phyloP scores from a whole-genome alignment of 1,139 yeast species.

The Candida glucosophila region DNA sequence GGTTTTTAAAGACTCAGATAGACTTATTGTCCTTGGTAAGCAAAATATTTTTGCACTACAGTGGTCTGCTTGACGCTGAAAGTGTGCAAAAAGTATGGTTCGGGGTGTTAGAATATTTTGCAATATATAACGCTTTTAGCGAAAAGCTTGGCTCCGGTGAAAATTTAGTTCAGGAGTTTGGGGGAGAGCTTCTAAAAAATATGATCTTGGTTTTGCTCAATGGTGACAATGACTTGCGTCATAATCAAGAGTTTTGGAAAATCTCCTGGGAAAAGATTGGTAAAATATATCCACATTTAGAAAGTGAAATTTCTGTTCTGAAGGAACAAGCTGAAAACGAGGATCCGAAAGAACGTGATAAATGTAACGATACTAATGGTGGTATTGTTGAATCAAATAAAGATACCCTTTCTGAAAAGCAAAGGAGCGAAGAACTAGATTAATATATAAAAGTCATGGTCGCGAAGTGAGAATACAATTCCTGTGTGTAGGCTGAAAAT shows the following conservation, averaged over 20 bases:
- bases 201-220: constrained; percentile 35
- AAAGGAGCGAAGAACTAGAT: too few relatives aligned
- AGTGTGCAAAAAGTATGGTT: constrained; percentile 26
- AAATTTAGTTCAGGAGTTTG: constrained; percentile 43
- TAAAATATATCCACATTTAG: constrained; percentile 36
- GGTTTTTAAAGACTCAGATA: constrained; percentile 56
- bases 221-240: constrained; percentile 15
- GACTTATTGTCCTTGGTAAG: constrained; percentile 63
- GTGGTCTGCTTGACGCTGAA: constrained; percentile 13
- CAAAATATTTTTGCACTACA: constrained; percentile 58
- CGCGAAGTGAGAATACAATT: too few relatives aligned
- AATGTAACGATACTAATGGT: too few relatives aligned
- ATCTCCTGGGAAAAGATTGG: constrained; percentile 37
- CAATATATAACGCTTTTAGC: constrained; percentile 14
- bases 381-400: too few relatives aligned
- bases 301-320: too few relatives aligned
- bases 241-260: constrained; percentile 20
- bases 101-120: constrained; percentile 25
- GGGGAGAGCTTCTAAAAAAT: constrained; percentile 57
- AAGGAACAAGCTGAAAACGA: too few relatives aligned
- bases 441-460: too few relatives aligned
- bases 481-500: too few relatives aligned
- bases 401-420: too few relatives aligned
- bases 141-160: constrained; percentile 18
- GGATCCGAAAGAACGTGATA: too few relatives aligned